Percentiles rank a stretch among this genome's conserved stretches.
Evolutionary conservation across 257 asterid species (phyloP).

Genomic region (Primulina huaijiensis): DNA sequence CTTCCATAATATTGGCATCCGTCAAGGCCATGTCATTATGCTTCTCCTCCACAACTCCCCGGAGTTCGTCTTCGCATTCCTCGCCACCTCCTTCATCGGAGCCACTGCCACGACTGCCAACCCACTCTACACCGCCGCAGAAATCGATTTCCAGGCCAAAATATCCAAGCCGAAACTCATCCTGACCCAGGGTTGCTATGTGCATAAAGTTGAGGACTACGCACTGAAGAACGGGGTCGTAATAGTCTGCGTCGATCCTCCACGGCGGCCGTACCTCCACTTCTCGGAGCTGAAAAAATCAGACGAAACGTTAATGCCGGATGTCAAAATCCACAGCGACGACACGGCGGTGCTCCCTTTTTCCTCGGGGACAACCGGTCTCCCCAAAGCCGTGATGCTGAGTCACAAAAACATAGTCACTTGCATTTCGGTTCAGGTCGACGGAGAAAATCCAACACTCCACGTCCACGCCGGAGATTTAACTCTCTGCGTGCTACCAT

Average conservation of each 20-base stretch:
- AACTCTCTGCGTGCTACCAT: constrained; percentile 44
- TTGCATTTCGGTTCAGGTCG: constrained; percentile 43
- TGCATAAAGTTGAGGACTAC: constrained; percentile 30
- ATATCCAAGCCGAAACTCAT: constrained; percentile 42
- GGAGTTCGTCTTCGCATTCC: constrained; percentile 45
- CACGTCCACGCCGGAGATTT: constrained; percentile 28
- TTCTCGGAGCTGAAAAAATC: constrained; percentile 36
- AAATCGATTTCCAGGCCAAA: constrained; percentile 35
- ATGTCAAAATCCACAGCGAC: constrained; percentile 26
- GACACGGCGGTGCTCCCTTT: constrained; percentile 52
- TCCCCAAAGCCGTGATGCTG: constrained; percentile 61
- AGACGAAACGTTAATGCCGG: constrained; percentile 32
- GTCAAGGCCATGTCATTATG: constrained; percentile 46
- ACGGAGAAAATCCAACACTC: constrained; percentile 49
- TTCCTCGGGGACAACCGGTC: constrained; percentile 65
- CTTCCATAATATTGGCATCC: constrained; percentile 41
- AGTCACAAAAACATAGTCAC: constrained; percentile 52
- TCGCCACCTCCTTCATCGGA: constrained; percentile 45
- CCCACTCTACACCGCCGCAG: constrained; percentile 41
- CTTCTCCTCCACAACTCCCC: constrained; percentile 56
- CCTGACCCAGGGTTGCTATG: constrained; percentile 44
- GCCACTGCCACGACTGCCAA: constrained; percentile 51
- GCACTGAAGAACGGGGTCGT: constrained; percentile 18
- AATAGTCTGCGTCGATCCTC: constrained; percentile 34
- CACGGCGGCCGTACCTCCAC: constrained; percentile 18